Base-by-base conservation (phyloP, 1,284 basidiomycete genomes). In the Trametes versicolor region DNA sequence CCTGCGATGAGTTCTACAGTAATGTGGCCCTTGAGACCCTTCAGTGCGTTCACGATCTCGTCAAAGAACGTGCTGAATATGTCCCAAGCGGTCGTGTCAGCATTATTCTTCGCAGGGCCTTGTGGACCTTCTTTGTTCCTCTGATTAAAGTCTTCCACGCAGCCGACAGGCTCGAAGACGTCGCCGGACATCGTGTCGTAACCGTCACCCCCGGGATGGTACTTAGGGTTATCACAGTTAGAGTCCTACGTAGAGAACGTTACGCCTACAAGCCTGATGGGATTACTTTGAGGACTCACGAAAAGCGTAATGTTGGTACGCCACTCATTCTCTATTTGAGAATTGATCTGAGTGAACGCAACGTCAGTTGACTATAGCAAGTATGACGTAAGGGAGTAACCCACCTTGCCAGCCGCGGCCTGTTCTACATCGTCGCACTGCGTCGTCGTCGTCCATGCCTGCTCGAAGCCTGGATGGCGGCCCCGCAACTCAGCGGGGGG, bases 21-120 rank as follows among this genome's bases (percentile, higher is more conserved):
- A 41, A 78, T 67, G 49, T 75, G 77, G 41, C 72, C 57, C 4
- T 47, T 13, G 1, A 66, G 36, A 21, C 50, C 56, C 48, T 57
- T 59, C 39, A 68, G 32, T 1, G 59, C 67, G 4, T 47, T 57
- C 0, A 62, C 51, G 1, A 48, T 29, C 17, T 61, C 52, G 12
- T 60, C 62, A 27, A 64, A 65, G 49, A 65, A 68, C 8, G 23
- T 19, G n/a, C 34, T 48, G 45, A 62, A 65, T 1, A 27, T 39
- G 6, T 62, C 41, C 58, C 37, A 62, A 0, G 65, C 55, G 0
- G 58, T 50, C 5, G 32, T 41, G 8, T 48, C 29, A 10, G 19
- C 41, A 17, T 45, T 25, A 17, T 27, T 25, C 6, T 21, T 43
- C 34, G 43, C 10, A 10, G 27, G 19, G 3, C 29, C 17, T 4